Base-by-base conservation (phyloP, 2,329 filamentous ascomycete genomes). In the Neocucurbitaria cava region DNA sequence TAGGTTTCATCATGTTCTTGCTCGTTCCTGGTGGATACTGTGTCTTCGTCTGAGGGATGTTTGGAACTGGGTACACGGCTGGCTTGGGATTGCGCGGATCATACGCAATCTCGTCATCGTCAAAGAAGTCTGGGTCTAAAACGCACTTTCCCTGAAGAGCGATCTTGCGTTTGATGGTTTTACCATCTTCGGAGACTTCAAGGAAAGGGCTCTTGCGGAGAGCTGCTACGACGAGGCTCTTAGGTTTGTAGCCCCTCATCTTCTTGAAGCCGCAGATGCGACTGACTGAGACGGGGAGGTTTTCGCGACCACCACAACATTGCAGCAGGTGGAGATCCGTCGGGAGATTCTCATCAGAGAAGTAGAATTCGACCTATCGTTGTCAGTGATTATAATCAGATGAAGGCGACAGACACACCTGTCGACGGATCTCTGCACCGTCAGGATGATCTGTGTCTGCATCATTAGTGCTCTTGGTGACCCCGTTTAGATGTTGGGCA, bases 281-380 rank as follows among this genome's bases (percentile, higher is more conserved):
- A 46, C 64, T 77, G 57, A 82, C 66, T 11, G 73, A 76, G 18
- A 82, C 77, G 9, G 77, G 76, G 1, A 73, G 62, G 54, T 80
- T 80, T 39, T 78, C 72, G 42, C 71, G 65, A 13, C 73, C 72
- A 26, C 75, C 75, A 36, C 76, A 75, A 56, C 68, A 71, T 52
- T 74, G 72, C 9, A 82, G 74, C 8, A 82, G 65, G 56, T 80
- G 72, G 1, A 68, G 59, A 59, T 82, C 80, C 1, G 58, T 68
- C 2, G 70, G 67, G 3, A 82, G 75, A 48, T 81, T 82, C 48
- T 78, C 75, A 46, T 82, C 79, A 18, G 77, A 79, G 69, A 82
- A 82, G 68, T 81, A 82, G 68, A 70, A 81, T 44, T 83, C 80
- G 21, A 82, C 78, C 72, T 82, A 11, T 62, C 17, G 38, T 5